Percentiles rank a stretch among this genome's conserved stretches.
Conservation (phyloP, 140 eudicot genomes). For the Ambrosia hybrid region DNA sequence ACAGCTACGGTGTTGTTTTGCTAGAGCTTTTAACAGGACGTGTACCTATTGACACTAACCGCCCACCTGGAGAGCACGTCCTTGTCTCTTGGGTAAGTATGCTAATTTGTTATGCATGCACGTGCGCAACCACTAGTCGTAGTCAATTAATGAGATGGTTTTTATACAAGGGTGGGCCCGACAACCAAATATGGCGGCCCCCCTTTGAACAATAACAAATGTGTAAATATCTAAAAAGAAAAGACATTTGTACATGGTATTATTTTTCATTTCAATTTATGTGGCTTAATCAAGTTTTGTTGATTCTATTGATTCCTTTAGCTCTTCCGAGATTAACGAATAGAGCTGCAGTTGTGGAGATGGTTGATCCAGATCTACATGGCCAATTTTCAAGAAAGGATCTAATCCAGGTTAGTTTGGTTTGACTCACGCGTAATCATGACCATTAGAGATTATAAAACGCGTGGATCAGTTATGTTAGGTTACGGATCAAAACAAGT, state of each 20-base stretch:
- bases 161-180: background rate
- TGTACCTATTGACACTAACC: constrained; percentile 71
- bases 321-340: constrained; percentile 89
- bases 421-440: background rate
- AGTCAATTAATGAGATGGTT: background rate
- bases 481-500: background rate
- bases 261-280: background rate
- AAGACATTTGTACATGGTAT: too few species aligned
- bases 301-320: constrained; percentile 21
- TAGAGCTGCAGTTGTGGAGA: constrained; percentile 70
- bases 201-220: background rate
- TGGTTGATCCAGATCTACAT: constrained; percentile 73
- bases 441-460: background rate
- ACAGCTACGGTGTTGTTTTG: constrained; percentile 94
- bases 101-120: background rate
- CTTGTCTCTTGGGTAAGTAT: constrained; percentile 91
- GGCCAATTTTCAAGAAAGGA: constrained; percentile 73
- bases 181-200: background rate
- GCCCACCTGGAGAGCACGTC: constrained; percentile 95
- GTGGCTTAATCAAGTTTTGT: background rate
- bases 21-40: constrained; percentile 91
- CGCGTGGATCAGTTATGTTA: background rate
- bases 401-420: constrained; percentile 68
- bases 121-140: background rate
- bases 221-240: background rate